Base-by-base conservation (phyloP, 2,329 filamentous ascomycete genomes). In the Myriangium duriaei region DNA sequence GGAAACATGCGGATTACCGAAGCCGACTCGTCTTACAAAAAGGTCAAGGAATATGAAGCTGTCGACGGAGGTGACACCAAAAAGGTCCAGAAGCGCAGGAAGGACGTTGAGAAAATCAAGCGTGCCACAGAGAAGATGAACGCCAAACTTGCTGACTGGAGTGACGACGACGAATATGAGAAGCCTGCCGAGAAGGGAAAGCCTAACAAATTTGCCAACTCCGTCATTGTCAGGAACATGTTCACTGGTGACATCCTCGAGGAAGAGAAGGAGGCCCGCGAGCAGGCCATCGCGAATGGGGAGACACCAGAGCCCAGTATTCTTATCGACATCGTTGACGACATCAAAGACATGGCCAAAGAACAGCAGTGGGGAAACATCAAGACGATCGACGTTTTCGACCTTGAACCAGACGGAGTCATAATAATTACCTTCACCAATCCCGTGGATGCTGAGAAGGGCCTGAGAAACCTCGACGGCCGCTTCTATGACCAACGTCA, bases 11-110 rank as follows among this genome's bases (percentile, higher is more conserved):
- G 69, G 35, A 86, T 98, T 3, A 78, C 87, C 55, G 74, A 74
- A 7, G 91, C 91, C 11, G 91, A 96, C 50, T 75, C 78, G 39
- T 91, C 82, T 51, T 96, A 91, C 69, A 98, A 96, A 63, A 86
- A 81, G 59, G 78, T 81, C 39, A 76, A 83, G 48, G 81, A 91
- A 49, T 39, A 39, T 15, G 16, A 39, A 19, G 16, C 21, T 11
- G 72, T 63, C 48, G 61, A 66, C 26, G 65, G 59, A 34, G 53
- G 55, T 24, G 55, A 53, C 34, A 26, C 7, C 7, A 62, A 61
- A 43, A 66, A 65, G 42, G 64, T 67, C 39, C 66, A 71, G 44
- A 60, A 59, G 32, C 67, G 72, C 49, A 74, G 74, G 45, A 84
- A 93, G 46, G 83, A 88, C 59, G 78, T 81, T 57, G 50, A 56